Conservation (phyloP, 495 filamentous ascomycete genomes). For the Trichoderma gamsii region DNA sequence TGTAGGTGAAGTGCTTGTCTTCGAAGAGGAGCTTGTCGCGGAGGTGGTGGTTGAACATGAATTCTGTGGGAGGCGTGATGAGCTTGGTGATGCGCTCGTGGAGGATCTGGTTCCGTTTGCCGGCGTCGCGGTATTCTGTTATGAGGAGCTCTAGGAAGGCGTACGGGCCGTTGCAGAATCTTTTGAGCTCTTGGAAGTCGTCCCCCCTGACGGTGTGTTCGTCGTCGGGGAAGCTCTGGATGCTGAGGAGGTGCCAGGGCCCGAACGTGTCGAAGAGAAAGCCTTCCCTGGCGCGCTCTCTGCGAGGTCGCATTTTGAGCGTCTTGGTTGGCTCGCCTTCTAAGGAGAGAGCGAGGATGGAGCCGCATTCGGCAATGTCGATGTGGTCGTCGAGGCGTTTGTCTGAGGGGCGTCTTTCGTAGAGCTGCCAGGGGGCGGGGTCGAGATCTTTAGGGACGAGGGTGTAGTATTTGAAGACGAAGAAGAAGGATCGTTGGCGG, state of each 20-base stretch:
- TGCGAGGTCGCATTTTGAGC: conserved; percentile 31
- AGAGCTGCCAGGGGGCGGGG: conserved; percentile 47
- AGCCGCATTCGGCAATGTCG: conserved; percentile 43
- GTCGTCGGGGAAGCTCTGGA: conserved; percentile 50
- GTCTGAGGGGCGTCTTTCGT: conserved; percentile 32
- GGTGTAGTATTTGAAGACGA: conserved; percentile 52
- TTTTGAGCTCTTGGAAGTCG: conserved; percentile 31
- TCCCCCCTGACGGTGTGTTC: conserved; percentile 41
- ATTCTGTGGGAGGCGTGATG: conserved; percentile 45
- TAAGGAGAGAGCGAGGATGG: conserved; percentile 44
- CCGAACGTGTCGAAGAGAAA: conserved; percentile 41
- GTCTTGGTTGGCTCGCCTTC: conserved; percentile 32
- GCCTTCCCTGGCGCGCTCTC: conserved; percentile 31
- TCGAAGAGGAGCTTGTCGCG: conserved; percentile 53
- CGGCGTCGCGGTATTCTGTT: conserved; percentile 47
- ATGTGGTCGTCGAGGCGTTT: conserved; percentile 38
- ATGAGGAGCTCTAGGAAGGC: conserved; percentile 46
- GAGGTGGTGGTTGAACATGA: conserved; percentile 46
- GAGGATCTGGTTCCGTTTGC: conserved; percentile 42
- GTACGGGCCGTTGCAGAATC: conserved; percentile 47
- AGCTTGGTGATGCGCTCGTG: conserved; percentile 43
- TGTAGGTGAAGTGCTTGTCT: conserved; percentile 48
- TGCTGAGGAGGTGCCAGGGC: conserved; percentile 47
- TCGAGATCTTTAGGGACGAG: conserved; percentile 36
- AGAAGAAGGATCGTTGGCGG: conserved; percentile 44